Evolutionary conservation across 768 basidiomycete genomes (phyloP).

Genomic region (Chalciporus sphaerocephalus): DNA sequence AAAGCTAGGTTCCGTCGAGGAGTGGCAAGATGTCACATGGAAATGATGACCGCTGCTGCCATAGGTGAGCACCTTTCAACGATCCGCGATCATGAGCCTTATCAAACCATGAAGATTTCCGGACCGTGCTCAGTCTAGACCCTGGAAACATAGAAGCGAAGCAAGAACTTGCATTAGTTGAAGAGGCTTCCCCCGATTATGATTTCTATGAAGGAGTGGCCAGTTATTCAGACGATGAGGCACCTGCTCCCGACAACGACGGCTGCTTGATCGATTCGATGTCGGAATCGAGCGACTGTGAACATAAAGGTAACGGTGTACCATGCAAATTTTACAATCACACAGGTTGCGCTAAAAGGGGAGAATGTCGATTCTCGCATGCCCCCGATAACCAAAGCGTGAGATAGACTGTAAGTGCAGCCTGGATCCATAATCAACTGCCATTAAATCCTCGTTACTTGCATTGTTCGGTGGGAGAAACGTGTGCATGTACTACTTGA

Average conservation of each 20-base stretch:
- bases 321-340: conserved; percentile 59
- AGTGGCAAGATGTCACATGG: conserved; percentile 30
- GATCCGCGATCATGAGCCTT: no score
- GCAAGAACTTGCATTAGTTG: conserved; percentile 14
- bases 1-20: conserved; percentile 36
- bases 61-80: no score
- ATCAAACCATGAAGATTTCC: no score
- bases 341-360: conserved; percentile 43
- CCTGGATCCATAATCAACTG: not conserved
- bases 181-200: not conserved
- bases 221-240: conserved; percentile 14
- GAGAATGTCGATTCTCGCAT: conserved; percentile 45
- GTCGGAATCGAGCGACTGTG: conserved; percentile 53
- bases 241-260: conserved; percentile 20
- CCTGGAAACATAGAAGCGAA: conserved; percentile 19
- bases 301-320: conserved; percentile 46
- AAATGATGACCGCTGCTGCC: conserved; percentile 16
- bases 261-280: conserved; percentile 37
- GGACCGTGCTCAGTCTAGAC: conserved; percentile 23
- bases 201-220: not conserved
- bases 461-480: conserved; percentile 43
- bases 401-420: conserved; percentile 46
- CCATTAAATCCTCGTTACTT: not conserved
- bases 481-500: conserved; percentile 42
- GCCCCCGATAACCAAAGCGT: conserved; percentile 53